Conservation (phyloP, 306 rosid genomes). For the Rosa lucieae region DNA sequence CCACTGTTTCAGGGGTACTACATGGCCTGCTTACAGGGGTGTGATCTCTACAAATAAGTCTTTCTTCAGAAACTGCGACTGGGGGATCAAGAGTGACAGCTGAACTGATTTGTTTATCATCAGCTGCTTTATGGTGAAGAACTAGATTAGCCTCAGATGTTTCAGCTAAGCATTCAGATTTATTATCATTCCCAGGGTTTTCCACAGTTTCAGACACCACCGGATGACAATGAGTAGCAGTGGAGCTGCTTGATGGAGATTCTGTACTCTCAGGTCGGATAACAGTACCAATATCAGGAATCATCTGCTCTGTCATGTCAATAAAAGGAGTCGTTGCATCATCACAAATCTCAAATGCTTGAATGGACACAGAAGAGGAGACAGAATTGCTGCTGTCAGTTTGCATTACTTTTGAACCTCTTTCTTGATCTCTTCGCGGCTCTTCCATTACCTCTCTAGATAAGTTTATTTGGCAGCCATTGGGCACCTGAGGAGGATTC, state of each 20-base stretch:
- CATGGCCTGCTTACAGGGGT: slow-evolving; percentile 34
- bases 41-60: slow-evolving; percentile 38
- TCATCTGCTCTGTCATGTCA: slow-evolving; percentile 54
- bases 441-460: slow-evolving; percentile 45
- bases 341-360: slow-evolving; percentile 74
- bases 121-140: slow-evolving; percentile 40
- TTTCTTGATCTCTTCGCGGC: slow-evolving; percentile 50
- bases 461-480: slow-evolving; percentile 39
- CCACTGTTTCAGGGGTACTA: slow-evolving; percentile 30
- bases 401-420: slow-evolving; percentile 61
- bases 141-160: slow-evolving; percentile 34
- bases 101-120: slow-evolving; percentile 26
- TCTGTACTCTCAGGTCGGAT: slow-evolving; percentile 38
- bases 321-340: slow-evolving; percentile 60
- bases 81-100: slow-evolving; percentile 36
- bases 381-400: slow-evolving; percentile 73
- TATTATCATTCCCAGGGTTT: slow-evolving; percentile 34
- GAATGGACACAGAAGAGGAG: slow-evolving; percentile 82
- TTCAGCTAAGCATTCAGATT: slow-evolving; percentile 30
- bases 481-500: slow-evolving; percentile 45
- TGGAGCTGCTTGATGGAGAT: slow-evolving; percentile 37
- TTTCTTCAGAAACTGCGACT: slow-evolving; percentile 42
- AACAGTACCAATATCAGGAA: slow-evolving; percentile 37
- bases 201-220: slow-evolving; percentile 40
- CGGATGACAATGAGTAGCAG: slow-evolving; percentile 39